A percentile compares a stretch with the other conserved stretches of the same genome.
These are phyloP conservation scores for Boechera retrofracta DNA, from an alignment of 345 rosid species.

Conservation along the genomic window DNA sequence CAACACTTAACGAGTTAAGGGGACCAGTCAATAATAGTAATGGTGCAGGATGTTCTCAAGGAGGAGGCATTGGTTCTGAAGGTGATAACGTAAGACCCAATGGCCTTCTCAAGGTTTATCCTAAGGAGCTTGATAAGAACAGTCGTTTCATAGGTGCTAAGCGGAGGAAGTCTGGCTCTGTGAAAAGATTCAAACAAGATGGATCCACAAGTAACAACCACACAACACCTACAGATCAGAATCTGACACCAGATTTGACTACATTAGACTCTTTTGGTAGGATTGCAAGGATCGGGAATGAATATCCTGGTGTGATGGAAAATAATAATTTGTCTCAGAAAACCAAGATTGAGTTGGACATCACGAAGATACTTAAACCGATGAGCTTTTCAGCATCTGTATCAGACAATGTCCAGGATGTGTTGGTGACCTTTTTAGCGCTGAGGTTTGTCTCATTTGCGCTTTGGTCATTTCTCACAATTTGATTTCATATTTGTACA, in stretches of 20 bases:
- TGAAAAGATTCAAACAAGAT: constrained; percentile 92
- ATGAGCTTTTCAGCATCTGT: constrained; percentile 71
- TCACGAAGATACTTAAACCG: constrained; percentile 76
- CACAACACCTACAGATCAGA: constrained; percentile 45
- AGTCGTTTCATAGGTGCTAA: constrained; percentile 76
- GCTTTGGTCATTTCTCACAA: neutral
- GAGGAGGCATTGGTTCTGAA: constrained; percentile 51
- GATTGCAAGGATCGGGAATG: constrained; percentile 53
- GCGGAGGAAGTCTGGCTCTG: constrained; percentile 92
- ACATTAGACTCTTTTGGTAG: constrained; percentile 53
- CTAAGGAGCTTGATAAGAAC: constrained; percentile 54
- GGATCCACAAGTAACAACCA: constrained; percentile 41
- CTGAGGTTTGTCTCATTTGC: constrained; percentile 64
- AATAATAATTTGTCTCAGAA: constrained; percentile 48
- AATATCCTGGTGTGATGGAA: constrained; percentile 48
- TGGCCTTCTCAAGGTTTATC: constrained; percentile 58
- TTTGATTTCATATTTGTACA: neutral
- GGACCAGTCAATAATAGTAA: constrained; percentile 57
- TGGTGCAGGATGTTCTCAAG: constrained; percentile 55
- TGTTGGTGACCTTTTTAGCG: constrained; percentile 72
- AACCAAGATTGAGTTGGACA: constrained; percentile 49
- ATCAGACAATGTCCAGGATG: constrained; percentile 66
- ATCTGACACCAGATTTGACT: constrained; percentile 49
- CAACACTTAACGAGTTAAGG: constrained; percentile 82
- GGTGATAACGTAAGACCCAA: constrained; percentile 50